Evolutionary conservation across 257 asterid species (phyloP).

Genomic region (Henckelia pumila): DNA sequence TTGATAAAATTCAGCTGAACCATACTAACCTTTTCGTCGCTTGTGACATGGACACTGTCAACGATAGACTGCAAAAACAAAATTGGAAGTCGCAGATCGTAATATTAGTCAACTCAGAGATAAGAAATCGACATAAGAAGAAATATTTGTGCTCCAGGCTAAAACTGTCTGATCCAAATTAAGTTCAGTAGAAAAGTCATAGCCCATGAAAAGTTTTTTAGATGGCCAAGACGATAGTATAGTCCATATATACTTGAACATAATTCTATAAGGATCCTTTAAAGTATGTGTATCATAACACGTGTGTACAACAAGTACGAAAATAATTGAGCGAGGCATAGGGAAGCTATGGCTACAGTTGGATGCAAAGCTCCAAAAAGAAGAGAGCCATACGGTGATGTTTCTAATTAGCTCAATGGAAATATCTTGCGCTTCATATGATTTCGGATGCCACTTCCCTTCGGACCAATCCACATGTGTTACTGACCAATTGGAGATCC

Average conservation of each 20-base stretch:
- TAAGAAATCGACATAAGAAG: not conserved
- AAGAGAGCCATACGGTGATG: slow-evolving; percentile 53
- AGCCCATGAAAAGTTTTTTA: not conserved
- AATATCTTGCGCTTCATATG: slow-evolving; percentile 65
- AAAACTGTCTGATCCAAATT: not conserved
- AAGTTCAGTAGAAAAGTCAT: not conserved
- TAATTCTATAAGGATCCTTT: not conserved
- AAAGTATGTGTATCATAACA: not conserved
- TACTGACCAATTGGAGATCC: slow-evolving; percentile 84
- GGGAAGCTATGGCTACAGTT: slow-evolving; percentile 5
- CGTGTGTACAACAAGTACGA: not conserved
- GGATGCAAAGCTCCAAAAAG: slow-evolving; percentile 15
- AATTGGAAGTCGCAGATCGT: slow-evolving; percentile 15
- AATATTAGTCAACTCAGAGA: slow-evolving; percentile 6
- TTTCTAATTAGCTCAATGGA: slow-evolving; percentile 59
- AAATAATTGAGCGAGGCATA: not conserved
- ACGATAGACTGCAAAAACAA: slow-evolving; percentile 64
- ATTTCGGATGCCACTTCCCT: slow-evolving; percentile 89
- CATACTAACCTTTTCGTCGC: slow-evolving; percentile 62
- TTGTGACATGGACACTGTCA: slow-evolving; percentile 81
- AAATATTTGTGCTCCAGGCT: not conserved
- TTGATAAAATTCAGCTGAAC: not conserved
- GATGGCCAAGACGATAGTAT: not conserved
- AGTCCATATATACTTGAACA: not conserved
- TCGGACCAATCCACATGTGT: slow-evolving; percentile 94